Percentiles rank a stretch among this genome's conserved stretches.
phyloP scores from a whole-genome alignment of 139 green algal genomes.

The Haematococcus lacustris region DNA sequence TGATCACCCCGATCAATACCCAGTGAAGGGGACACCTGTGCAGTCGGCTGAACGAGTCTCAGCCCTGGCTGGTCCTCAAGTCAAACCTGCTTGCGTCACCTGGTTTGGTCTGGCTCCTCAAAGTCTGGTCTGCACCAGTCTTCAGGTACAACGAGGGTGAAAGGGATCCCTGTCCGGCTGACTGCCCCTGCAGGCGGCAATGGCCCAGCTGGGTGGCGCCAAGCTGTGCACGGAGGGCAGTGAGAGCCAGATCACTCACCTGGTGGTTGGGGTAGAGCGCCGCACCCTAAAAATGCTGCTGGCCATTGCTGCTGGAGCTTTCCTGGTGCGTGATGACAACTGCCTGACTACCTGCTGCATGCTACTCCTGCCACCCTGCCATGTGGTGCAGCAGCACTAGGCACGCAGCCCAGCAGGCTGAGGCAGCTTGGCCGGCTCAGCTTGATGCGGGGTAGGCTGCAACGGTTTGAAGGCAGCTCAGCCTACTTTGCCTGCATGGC shows the following conservation, averaged over 20 bases:
- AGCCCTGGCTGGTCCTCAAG: too few relatives aligned
- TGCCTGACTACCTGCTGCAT: too few relatives aligned
- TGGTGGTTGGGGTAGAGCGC: constrained; percentile 43
- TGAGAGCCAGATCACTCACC: constrained; percentile 42
- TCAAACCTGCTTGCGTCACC: too few relatives aligned
- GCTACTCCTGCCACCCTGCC: too few relatives aligned
- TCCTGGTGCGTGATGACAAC: constrained; percentile 32
- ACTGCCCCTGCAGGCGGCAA: background rate
- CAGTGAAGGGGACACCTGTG: background rate
- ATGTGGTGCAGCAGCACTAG: too few relatives aligned
- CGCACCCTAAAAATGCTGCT: constrained; percentile 61
- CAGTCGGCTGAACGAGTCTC: background rate
- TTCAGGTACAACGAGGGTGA: background rate
- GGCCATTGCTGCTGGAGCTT: constrained; percentile 50
- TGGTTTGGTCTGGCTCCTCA: too few relatives aligned
- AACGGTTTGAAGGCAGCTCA: too few relatives aligned
- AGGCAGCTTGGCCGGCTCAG: too few relatives aligned
- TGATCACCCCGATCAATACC: background rate
- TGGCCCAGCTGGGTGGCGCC: constrained; percentile 13
- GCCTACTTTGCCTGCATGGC: too few relatives aligned
- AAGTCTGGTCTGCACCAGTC: too few relatives aligned
- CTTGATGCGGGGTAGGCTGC: too few relatives aligned
- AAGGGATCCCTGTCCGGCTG: background rate
- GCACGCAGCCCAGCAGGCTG: too few relatives aligned
- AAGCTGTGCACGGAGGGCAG: constrained; percentile 8